These are phyloP conservation scores for Talaromyces sp. DNA, from an alignment of 2,329 filamentous ascomycete species.

Conservation along the genomic window DNA sequence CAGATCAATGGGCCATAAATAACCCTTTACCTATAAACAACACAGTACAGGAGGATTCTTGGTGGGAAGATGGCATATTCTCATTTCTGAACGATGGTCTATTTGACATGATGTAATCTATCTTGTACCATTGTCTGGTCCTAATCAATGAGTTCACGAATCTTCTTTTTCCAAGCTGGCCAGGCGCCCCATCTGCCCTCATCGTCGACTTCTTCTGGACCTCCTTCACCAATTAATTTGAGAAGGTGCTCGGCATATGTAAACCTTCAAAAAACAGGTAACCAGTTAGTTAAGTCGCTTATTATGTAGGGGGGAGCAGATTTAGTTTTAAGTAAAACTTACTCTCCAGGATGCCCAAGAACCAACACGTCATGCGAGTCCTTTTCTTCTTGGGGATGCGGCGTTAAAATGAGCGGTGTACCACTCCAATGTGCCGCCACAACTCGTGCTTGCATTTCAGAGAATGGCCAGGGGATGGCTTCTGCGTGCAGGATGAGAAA, in stretches of 20 bases:
- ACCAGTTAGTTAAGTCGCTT: no score
- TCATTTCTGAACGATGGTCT: conserved; percentile 3
- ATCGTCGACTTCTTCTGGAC: not conserved
- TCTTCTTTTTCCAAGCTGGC: conserved; percentile 2
- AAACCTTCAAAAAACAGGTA: not conserved
- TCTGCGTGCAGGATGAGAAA: conserved; percentile 4
- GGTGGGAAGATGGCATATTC: conserved; percentile 4
- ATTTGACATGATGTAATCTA: not conserved
- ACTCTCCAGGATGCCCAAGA: conserved; percentile 2
- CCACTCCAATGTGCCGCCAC: not conserved
- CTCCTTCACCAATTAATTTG: conserved; percentile 1
- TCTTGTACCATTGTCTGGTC: no score
- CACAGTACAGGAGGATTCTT: not conserved
- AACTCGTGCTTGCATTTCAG: conserved; percentile 4
- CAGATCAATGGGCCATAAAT: not conserved
- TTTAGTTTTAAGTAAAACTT: no score
- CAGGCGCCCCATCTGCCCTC: conserved; percentile 5
- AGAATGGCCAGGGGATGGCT: conserved; percentile 8
- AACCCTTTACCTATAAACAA: not conserved
- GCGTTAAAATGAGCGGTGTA: not conserved
- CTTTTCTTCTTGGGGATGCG: not conserved
- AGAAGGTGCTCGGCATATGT: not conserved
- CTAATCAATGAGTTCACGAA: conserved; percentile 5
- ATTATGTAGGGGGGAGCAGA: no score
- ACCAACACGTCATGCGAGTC: conserved; percentile 3